These are phyloP conservation scores for Backusella macrospora DNA, from an alignment of 192 early-diverging fungal species.

Conservation along the genomic window DNA sequence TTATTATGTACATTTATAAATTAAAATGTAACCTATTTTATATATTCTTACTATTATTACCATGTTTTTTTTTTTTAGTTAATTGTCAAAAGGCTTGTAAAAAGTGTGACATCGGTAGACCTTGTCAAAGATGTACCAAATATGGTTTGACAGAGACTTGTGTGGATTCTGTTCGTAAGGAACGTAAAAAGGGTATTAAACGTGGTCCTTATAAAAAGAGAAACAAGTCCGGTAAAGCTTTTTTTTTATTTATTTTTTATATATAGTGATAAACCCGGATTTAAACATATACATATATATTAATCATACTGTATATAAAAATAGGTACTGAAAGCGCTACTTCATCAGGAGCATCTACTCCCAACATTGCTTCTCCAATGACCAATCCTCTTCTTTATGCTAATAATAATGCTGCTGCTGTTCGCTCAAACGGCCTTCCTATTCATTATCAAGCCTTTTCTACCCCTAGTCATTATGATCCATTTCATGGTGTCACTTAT, in stretches of 20 bases:
- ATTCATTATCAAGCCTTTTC: slow-evolving; percentile 27
- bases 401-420: neutral
- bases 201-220: slow-evolving; percentile 80
- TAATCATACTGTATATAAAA: neutral
- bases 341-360: slow-evolving; percentile 30
- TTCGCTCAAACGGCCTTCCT: slow-evolving; percentile 18
- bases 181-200: slow-evolving; percentile 81
- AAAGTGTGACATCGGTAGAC: slow-evolving; percentile 85
- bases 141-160: slow-evolving; percentile 70
- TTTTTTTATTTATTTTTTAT: neutral
- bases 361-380: slow-evolving; percentile 15
- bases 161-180: slow-evolving; percentile 77
- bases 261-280: neutral
- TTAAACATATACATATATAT: neutral
- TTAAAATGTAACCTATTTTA: slow-evolving; percentile 5
- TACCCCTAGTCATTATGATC: slow-evolving; percentile 19
- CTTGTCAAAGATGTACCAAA: slow-evolving; percentile 81
- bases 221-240: slow-evolving; percentile 25
- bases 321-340: slow-evolving; percentile 21
- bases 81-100: slow-evolving; percentile 91
- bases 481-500: slow-evolving; percentile 24
- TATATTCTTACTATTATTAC: neutral
- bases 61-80: slow-evolving; percentile 40
- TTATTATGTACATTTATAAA: slow-evolving; percentile 2
- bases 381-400: slow-evolving; percentile 19